Evolutionary conservation across 2,329 filamentous ascomycete species (phyloP), one percentile per base, ranked within the genome.

Genomic region (Tolypocladium album): DNA sequence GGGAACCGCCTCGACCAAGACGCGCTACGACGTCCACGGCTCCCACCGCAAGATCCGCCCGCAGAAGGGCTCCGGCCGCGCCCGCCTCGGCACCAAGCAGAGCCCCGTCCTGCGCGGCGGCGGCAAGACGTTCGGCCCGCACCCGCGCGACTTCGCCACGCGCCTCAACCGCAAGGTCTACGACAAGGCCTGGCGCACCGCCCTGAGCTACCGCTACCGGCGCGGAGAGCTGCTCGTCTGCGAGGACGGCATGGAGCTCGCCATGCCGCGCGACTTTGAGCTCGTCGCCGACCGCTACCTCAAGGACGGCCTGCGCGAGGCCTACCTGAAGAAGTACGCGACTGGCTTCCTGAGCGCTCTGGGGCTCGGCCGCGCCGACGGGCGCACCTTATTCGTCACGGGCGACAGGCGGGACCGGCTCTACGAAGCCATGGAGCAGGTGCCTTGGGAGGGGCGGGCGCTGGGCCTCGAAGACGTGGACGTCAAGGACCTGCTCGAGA

Each of bases 101-200:
- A 91, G 86, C 55, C 94, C 94, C 3, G 83, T 95, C 73, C 76
- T 91, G 50, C 82, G 82, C 63, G 94, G 94, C 64, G 94, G 94
- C 74, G 93, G 92, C 75, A 93, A 95, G 67, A 80, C 86, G 0
- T 90, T 92, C 69, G 94, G 94, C n/a, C 94, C 94, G 36, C 87
- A 92, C 67, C 92, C 92, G 34, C 84, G 94, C 72, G 91, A 97
- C 76, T 99, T 99, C 71, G 84, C 85, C 62, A 95, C 92, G 27
- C 82, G 83, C 20, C 80, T 99, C 59, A 92, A 88, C 67, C 82
- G 83, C 71, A 97, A 97, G 78, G 85, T 96, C 56, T 99, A 99
- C 78, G 92, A 97, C 75, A 82, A 95, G 67, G 94, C 94, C 12
- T 97, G 91, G 90, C 86, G 94, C 71, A 97, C 89, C 52, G 94